Conservation (phyloP, 805 yeast species). For the Ogataea siamensis region DNA sequence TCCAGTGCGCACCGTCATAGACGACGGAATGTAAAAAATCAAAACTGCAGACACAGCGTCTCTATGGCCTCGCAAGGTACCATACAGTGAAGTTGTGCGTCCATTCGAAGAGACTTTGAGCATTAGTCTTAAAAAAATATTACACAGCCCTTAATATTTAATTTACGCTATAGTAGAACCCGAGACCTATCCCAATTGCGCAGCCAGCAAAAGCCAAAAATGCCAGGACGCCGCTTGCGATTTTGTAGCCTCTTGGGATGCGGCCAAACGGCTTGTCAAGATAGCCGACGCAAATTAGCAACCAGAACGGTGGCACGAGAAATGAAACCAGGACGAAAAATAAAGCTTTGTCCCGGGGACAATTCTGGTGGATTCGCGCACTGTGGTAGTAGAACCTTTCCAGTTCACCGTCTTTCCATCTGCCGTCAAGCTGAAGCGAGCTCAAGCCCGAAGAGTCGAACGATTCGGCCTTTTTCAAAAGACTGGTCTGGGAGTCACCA, state of each 20-base stretch:
- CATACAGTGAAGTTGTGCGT: slow-evolving; percentile 11
- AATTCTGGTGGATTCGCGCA: slow-evolving; percentile 1
- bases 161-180: slow-evolving; percentile 15
- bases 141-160: slow-evolving; percentile 5
- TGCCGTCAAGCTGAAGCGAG: slow-evolving; percentile 8
- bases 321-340: slow-evolving; percentile 22
- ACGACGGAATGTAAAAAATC: slow-evolving; percentile 23
- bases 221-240: slow-evolving; percentile 23
- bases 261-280: slow-evolving; percentile 28
- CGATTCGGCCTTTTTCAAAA: slow-evolving; percentile 4
- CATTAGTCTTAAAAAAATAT: slow-evolving; percentile 1
- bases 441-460: slow-evolving; percentile 7
- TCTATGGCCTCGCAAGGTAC: slow-evolving; percentile 22
- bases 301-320: slow-evolving; percentile 32
- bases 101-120: slow-evolving; percentile 2
- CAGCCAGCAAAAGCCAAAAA: slow-evolving; percentile 18
- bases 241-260: slow-evolving; percentile 23
- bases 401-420: slow-evolving; percentile 6
- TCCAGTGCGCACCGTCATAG: slow-evolving; percentile 5
- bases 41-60: slow-evolving; percentile 12
- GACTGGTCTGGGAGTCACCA: slow-evolving; percentile 15
- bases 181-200: slow-evolving; percentile 29
- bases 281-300: slow-evolving; percentile 28
- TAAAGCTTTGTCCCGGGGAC: slow-evolving; percentile 19
- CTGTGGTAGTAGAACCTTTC: slow-evolving; percentile 7